Evolutionary conservation across 805 yeast species (phyloP).

Genomic region (Saccharomycopsis capsularis): DNA sequence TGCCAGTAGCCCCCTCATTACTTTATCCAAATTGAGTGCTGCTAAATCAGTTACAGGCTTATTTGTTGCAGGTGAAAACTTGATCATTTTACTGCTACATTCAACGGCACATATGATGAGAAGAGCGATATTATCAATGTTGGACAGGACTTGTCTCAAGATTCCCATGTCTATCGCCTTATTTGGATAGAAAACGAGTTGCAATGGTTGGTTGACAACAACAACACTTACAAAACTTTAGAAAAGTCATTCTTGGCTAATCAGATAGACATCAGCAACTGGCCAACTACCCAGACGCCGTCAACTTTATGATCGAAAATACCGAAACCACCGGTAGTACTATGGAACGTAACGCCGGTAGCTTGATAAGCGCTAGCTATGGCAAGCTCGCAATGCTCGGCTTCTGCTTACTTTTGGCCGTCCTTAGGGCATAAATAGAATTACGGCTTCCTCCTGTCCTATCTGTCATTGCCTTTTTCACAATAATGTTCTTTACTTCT

Average conservation of each 20-base stretch:
- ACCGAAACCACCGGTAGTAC: no score
- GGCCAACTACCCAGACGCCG: constrained; percentile 21
- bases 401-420: no score
- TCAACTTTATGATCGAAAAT: constrained; percentile 17
- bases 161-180: constrained; percentile 11
- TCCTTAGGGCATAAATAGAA: no score
- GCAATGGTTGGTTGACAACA: constrained; percentile 27
- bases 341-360: no score
- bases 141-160: constrained; percentile 7
- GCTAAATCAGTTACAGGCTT: constrained; percentile 16
- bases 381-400: no score
- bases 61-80: constrained; percentile 12
- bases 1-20: constrained; percentile 7
- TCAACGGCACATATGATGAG: constrained; percentile 17
- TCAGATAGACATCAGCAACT: constrained; percentile 18
- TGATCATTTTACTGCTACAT: constrained; percentile 9
- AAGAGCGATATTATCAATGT: constrained; percentile 10
- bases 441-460: no score
- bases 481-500: no score
- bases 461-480: no score
- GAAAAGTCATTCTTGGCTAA: constrained; percentile 9
- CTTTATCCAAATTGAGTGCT: constrained; percentile 17
- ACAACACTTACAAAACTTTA: constrained; percentile 23
- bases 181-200: constrained; percentile 12
- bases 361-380: no score